Percentiles rank a stretch among this genome's conserved stretches.
These are phyloP conservation scores for Colletotrichum sp. DNA, from an alignment of 2,329 filamentous ascomycete genomes.

Conservation along the genomic window DNA sequence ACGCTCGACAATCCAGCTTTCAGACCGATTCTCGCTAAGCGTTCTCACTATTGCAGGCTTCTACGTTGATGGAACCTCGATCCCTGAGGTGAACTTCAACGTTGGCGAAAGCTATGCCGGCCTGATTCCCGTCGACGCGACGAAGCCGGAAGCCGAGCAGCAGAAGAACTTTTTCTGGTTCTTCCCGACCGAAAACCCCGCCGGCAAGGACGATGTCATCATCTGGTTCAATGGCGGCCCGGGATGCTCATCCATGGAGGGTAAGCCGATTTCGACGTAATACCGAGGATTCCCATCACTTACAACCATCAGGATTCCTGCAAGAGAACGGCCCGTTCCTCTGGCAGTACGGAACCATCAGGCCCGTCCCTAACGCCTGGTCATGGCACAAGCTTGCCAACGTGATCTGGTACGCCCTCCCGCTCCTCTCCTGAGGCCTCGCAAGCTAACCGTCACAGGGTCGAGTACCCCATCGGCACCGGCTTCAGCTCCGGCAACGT, in stretches of 20 bases:
- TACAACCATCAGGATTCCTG: constrained; percentile 56
- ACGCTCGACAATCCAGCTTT: too few species aligned
- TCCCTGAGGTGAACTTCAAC: constrained; percentile 75
- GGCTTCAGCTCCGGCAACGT: constrained; percentile 92
- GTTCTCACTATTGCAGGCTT: constrained; percentile 49
- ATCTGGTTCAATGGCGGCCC: constrained; percentile 98
- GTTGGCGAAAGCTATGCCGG: constrained; percentile 70
- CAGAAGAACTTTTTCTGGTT: constrained; percentile 88
- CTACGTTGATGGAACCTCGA: constrained; percentile 65
- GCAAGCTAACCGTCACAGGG: constrained; percentile 34
- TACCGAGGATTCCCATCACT: neutral
- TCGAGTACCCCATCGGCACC: constrained; percentile 96
- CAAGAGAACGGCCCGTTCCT: constrained; percentile 83
- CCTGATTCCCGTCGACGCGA: constrained; percentile 59
- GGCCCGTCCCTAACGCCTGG: constrained; percentile 79
- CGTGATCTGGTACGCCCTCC: constrained; percentile 67
- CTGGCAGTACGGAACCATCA: constrained; percentile 73
- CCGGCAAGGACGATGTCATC: constrained; percentile 86
- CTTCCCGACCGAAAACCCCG: constrained; percentile 93
- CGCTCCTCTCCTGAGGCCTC: too few species aligned
- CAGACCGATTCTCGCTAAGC: neutral
- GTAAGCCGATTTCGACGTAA: too few species aligned
- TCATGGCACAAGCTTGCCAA: constrained; percentile 99
- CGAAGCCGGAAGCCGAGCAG: constrained; percentile 50
- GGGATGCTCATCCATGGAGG: constrained; percentile 96